These are phyloP conservation scores for Verbascum thapsus DNA, from an alignment of 257 asterid species.

Conservation along the genomic window DNA sequence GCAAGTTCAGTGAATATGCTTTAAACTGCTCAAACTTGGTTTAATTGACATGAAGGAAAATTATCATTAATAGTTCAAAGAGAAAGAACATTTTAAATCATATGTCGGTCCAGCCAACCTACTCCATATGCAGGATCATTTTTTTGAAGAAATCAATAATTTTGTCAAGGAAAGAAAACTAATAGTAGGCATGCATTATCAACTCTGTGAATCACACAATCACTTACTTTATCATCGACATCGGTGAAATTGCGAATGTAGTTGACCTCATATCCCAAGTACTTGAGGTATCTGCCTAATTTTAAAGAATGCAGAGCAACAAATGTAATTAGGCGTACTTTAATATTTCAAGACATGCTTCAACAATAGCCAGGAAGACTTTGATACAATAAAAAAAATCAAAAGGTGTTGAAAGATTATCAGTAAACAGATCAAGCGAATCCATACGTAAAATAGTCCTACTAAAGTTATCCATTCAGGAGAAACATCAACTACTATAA, in stretches of 20 bases:
- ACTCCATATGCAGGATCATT: background rate
- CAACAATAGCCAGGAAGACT: constrained; percentile 4
- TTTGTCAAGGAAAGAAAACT: constrained; percentile 1
- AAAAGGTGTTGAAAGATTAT: background rate
- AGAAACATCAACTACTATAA: constrained; percentile 12
- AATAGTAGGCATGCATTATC: background rate
- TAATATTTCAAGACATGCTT: constrained; percentile 11
- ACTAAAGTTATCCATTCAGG: background rate
- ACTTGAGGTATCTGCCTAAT: constrained; percentile 87
- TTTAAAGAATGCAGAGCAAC: constrained; percentile 32
- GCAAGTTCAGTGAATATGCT: background rate
- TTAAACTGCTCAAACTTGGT: background rate
- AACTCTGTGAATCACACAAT: background rate
- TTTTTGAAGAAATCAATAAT: background rate
- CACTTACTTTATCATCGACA: constrained; percentile 91
- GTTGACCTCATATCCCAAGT: constrained; percentile 90
- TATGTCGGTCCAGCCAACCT: background rate
- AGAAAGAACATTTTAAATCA: constrained; percentile 9
- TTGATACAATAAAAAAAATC: background rate
- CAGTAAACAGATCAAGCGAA: constrained; percentile 15
- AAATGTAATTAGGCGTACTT: constrained; percentile 31
- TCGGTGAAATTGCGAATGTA: constrained; percentile 96
- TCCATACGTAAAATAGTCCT: background rate
- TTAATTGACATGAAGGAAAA: background rate
- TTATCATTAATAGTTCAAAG: background rate